phyloP scores from a whole-genome alignment of 495 filamentous ascomycete genomes.

The Penicillium fimorum region DNA sequence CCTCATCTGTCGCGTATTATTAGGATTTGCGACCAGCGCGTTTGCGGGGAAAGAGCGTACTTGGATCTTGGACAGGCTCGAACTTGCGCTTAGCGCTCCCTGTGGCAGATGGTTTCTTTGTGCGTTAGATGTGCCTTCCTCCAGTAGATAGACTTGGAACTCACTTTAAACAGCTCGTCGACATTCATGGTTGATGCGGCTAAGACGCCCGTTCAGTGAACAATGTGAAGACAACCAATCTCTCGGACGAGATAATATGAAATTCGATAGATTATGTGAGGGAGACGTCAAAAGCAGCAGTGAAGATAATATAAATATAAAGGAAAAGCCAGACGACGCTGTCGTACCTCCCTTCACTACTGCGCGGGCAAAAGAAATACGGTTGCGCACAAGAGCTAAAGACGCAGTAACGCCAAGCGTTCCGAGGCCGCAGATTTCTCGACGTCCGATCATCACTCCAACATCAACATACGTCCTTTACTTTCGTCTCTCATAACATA shows the following conservation, averaged over 20 bases:
- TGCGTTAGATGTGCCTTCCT: slow-evolving; percentile 17
- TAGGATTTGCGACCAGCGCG: slow-evolving; percentile 15
- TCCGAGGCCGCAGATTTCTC: slow-evolving; percentile 44
- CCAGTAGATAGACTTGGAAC: neutral
- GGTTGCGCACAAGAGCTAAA: slow-evolving; percentile 34
- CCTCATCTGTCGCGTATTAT: slow-evolving; percentile 52
- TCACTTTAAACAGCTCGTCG: slow-evolving; percentile 83
- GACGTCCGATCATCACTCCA: slow-evolving; percentile 22
- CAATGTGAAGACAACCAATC: neutral
- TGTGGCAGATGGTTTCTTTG: slow-evolving; percentile 44
- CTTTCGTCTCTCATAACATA: slow-evolving; percentile 10
- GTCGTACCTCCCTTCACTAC: slow-evolving; percentile 21
- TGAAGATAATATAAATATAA: neutral
- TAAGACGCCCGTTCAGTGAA: neutral
- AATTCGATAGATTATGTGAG: neutral
- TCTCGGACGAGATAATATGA: too few relatives aligned
- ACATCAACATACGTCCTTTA: slow-evolving; percentile 11
- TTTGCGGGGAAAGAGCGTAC: slow-evolving; percentile 45
- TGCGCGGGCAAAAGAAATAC: slow-evolving; percentile 37
- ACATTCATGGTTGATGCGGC: slow-evolving; percentile 61
- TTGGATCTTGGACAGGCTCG: slow-evolving; percentile 66
- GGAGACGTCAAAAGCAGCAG: neutral
- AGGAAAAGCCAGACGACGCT: neutral
- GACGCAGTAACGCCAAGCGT: slow-evolving; percentile 43
- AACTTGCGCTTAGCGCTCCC: slow-evolving; percentile 71